Conservation (phyloP, 1,139 yeast genomes). For the Nakaseomyces kungkrabaensis region DNA sequence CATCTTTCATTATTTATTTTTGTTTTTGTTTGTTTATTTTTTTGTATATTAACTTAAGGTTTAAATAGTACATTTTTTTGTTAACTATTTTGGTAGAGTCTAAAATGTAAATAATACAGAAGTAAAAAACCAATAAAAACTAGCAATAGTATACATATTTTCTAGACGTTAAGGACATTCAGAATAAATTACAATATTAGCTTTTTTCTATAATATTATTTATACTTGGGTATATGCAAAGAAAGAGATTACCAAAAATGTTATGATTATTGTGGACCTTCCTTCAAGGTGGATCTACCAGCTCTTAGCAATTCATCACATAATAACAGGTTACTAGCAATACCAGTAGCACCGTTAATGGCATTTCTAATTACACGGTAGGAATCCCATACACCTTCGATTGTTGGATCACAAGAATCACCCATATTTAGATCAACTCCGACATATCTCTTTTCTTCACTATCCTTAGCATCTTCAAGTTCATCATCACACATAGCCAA, state of each 20-base stretch:
- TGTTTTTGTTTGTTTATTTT: no score
- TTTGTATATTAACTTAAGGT: no score
- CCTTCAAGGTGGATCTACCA: slow-evolving; percentile 83
- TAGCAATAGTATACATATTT: neutral
- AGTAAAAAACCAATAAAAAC: neutral
- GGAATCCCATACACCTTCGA: slow-evolving; percentile 95
- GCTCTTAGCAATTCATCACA: slow-evolving; percentile 97
- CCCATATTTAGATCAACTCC: slow-evolving; percentile 90
- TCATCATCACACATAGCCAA: slow-evolving; percentile 87
- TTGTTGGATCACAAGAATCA: slow-evolving; percentile 90
- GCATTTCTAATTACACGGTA: slow-evolving; percentile 91
- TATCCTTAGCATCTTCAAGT: slow-evolving; percentile 34
- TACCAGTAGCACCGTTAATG: slow-evolving; percentile 84
- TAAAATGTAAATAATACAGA: neutral
- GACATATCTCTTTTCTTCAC: slow-evolving; percentile 64
- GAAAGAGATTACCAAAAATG: neutral
- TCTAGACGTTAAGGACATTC: neutral
- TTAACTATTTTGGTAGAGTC: no score
- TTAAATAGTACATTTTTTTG: no score
- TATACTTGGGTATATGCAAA: neutral
- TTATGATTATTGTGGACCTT: slow-evolving; percentile 28
- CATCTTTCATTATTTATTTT: neutral
- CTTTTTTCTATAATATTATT: slow-evolving; percentile 1
- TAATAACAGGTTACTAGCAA: slow-evolving; percentile 79
- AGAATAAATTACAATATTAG: slow-evolving; percentile 1